Conservation (phyloP, 306 rosid species). For the Hippophae rhamnoides region DNA sequence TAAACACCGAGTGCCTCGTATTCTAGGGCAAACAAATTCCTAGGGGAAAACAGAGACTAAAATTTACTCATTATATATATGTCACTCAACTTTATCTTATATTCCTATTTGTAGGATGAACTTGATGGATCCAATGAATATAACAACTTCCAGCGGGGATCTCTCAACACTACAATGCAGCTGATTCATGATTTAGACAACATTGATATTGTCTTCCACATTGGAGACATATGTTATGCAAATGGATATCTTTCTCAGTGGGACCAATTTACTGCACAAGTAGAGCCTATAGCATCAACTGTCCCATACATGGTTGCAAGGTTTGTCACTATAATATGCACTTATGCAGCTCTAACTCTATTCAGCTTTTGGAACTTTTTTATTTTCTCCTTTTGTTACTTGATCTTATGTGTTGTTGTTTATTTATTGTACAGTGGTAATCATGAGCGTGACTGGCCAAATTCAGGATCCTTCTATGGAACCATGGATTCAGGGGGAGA, state of each 20-base stretch:
- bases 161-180: conserved; percentile 64
- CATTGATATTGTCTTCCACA: conserved; percentile 72
- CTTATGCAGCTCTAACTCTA: background rate
- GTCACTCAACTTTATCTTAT: background rate
- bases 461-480: conserved; percentile 69
- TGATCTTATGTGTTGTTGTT: background rate
- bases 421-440: conserved; percentile 52
- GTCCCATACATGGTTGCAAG: conserved; percentile 82
- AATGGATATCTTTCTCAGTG: conserved; percentile 79
- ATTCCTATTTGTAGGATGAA: conserved; percentile 44
- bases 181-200: conserved; percentile 49
- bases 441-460: conserved; percentile 98
- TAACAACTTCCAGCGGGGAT: conserved; percentile 56
- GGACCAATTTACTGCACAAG: conserved; percentile 87
- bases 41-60: too few species aligned
- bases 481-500: conserved; percentile 90
- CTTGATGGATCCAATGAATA: conserved; percentile 78
- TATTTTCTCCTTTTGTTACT: background rate
- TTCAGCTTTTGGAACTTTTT: background rate
- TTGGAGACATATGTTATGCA: conserved; percentile 69
- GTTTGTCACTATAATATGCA: conserved; percentile 23
- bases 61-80: too few species aligned
- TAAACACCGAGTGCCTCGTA: background rate
- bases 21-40: background rate
- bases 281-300: conserved; percentile 65